Conservation (phyloP, 257 asterid species). For the Linaria vulgaris region DNA sequence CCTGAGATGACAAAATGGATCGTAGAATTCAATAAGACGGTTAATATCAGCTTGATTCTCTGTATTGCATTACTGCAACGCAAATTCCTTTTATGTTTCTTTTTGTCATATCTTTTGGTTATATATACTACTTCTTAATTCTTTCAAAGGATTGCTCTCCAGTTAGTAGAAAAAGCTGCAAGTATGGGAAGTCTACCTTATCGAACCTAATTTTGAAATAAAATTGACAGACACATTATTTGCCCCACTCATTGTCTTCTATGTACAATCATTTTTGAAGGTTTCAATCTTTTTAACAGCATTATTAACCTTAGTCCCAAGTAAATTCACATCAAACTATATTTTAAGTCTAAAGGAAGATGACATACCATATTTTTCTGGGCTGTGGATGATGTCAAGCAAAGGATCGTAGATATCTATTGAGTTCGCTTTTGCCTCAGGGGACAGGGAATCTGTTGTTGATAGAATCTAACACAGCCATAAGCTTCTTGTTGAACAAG, state of each 20-base stretch:
- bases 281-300: no score
- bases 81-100: no score
- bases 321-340: background rate
- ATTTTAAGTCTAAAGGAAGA: background rate
- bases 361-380: slow-evolving; percentile 52
- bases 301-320: no score
- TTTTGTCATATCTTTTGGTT: no score
- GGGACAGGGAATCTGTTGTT: slow-evolving; percentile 30
- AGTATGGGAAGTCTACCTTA: no score
- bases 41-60: background rate
- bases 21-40: background rate
- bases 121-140: no score
- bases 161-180: no score
- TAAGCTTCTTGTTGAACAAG: slow-evolving; percentile 48
- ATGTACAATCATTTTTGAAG: background rate
- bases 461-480: slow-evolving; percentile 34
- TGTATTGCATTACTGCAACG: no score
- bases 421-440: slow-evolving; percentile 39
- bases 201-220: background rate
- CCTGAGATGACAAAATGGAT: slow-evolving; percentile 33
- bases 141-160: no score
- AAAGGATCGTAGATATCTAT: slow-evolving; percentile 44
- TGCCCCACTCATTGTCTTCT: background rate
- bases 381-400: slow-evolving; percentile 50
- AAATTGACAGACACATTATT: background rate